phyloP scores from a whole-genome alignment of 2,329 filamentous ascomycete genomes.

The Penicillium sp. region DNA sequence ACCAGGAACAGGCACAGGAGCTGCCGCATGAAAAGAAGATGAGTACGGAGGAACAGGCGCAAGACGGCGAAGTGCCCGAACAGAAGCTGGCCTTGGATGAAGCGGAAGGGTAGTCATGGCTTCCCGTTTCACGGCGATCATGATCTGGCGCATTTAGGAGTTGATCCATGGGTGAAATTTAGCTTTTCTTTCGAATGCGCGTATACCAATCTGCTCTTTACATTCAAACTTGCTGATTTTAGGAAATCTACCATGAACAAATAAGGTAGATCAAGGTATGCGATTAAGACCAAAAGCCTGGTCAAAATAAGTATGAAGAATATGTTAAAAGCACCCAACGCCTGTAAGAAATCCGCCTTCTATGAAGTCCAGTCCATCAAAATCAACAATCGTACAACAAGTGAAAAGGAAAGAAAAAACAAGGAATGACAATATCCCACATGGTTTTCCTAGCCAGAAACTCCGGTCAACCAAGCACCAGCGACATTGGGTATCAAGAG shows the following conservation, averaged over 20 bases:
- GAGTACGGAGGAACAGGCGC: not conserved
- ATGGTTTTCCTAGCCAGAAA: constrained; percentile 20
- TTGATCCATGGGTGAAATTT: not conserved
- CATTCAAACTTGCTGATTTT: not conserved
- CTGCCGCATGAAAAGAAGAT: not conserved
- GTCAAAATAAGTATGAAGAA: not conserved
- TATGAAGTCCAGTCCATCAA: not conserved
- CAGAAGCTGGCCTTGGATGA: not conserved
- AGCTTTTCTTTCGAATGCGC: not conserved
- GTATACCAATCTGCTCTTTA: not conserved
- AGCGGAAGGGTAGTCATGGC: not conserved
- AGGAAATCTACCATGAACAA: not conserved
- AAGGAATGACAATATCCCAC: constrained; percentile 10
- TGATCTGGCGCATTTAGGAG: not conserved
- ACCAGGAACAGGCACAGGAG: not conserved
- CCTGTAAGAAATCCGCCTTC: not conserved
- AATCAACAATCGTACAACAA: not conserved
- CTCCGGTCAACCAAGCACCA: constrained; percentile 21
- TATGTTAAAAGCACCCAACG: not conserved
- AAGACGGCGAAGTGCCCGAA: not conserved
- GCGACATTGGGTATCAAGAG: constrained; percentile 28
- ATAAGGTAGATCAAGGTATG: not conserved
- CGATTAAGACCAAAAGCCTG: constrained; percentile 4
- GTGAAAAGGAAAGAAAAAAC: constrained; percentile 5
- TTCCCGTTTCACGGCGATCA: not conserved